Evolutionary conservation across 352 stramenopile species (phyloP), one percentile per base, ranked within the genome.

Genomic region (Phytophthora fragariae): DNA sequence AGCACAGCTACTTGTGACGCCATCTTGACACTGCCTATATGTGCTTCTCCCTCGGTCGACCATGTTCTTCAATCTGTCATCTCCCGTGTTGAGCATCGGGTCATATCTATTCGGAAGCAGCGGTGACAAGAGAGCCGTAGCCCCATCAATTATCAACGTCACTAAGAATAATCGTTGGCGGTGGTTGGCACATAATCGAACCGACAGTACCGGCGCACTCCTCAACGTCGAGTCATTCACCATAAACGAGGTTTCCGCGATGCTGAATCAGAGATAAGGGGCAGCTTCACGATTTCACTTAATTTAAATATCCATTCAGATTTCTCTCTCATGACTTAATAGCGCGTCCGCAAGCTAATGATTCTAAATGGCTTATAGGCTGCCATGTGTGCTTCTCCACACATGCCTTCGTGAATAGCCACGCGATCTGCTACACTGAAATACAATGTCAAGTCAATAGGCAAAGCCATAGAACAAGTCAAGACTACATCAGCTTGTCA

Each of bases 161-260:
- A 8, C 41, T 21, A 53, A 53, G n/a, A 65, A 21, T 12, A 74
- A 7, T 47, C 53, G 53, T 0, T 11, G 44, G 5, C 59, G 39
- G 5, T 70, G 57, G 29, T 79, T 67, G 72, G 24, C 53, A 12
- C 41, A 75, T 17, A 52, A 37, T 35, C 72, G 62, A 7, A 70
- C 62, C 7, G 67, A 79, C 7, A 79, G 72, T 50, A 54, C 60
- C 44, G 69, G 61, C 14, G 70, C 75, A 6, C 70, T 89, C 31
- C 65, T 89, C 24, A 87, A 87, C 56, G 82, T 89, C 37, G 82
- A 89, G 65, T 86, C 77, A 2, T 88, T 88, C 70, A 80, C 77
- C 2, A 79, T 92, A 44, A 86, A 86, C 33, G 79, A 88, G 12
- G 73, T 81, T 14, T 72, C 80, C 0, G 62, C 77, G 10, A 72